Evolutionary conservation across 139 green algal species (phyloP), one percentile per base, ranked within the genome.

Genomic region (Mesostigma viride): DNA sequence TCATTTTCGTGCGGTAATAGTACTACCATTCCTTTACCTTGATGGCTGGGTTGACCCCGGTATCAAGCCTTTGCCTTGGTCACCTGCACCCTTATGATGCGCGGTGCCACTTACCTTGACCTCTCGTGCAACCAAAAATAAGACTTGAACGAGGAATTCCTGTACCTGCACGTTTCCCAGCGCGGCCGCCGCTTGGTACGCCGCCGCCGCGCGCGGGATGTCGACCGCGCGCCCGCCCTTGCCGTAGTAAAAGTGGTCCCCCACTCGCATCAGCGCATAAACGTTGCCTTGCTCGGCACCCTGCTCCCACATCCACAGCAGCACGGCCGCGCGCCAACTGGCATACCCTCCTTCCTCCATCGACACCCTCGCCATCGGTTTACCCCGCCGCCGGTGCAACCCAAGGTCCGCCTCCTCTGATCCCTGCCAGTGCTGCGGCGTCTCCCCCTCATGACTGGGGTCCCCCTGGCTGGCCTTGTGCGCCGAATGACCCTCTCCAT

Each of bases 231-330:
- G 75, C n/a, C n/a, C n/a, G 3, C 82, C 89, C 0, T 77, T 63
- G 31, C 90, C 92, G 59, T 94, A 95, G 72, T 87, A 96, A 69
- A 90, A 89, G 22, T 76, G 78, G 71, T 97, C 90, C 0, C 82
- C 90, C 40, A 96, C 76, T 27, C 62, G 53, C 59, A 96, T 62
- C 59, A 95, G 76, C 11, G 80, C 83, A 27, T 71, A 63, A 28
- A 87, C 75, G 73, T 93, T 95, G 63, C 84, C 86, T 76, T 89
- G 80, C 58, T 81, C 80, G 0, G 91, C 88, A 1, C 86, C 65
- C 3, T 51, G 33, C 20, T 35, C 45, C 71, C 71, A 77, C 24
- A 77, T 57, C 31, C 57, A 11, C 11, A 68, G 70, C 34, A 64
- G n/a, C 32, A 11, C 65, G 30, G 22, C 34, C 14, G 14, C 35